These are phyloP conservation scores for Trichoderma gracile DNA, from an alignment of 2,329 filamentous ascomycete species.

Conservation along the genomic window DNA sequence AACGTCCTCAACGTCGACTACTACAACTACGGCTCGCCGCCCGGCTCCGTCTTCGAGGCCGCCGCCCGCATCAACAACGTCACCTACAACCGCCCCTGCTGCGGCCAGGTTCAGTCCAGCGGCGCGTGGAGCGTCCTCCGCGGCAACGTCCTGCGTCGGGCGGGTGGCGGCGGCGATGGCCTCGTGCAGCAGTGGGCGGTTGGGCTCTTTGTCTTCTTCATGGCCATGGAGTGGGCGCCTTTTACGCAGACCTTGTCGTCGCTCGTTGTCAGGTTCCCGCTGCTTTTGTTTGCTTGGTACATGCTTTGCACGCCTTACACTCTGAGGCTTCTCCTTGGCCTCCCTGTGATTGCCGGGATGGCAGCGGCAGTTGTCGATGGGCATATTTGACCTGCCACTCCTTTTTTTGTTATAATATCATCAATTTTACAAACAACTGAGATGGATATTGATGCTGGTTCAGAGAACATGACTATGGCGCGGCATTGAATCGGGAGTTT, in stretches of 20 bases:
- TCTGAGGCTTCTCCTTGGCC: too few species aligned
- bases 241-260: too few species aligned
- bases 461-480: neutral
- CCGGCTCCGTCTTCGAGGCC: constrained; percentile 75
- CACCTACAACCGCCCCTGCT: constrained; percentile 62
- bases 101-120: constrained; percentile 48
- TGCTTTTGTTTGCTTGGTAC: too few species aligned
- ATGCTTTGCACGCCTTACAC: too few species aligned
- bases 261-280: too few species aligned
- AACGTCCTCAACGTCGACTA: constrained; percentile 84
- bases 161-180: constrained; percentile 28
- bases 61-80: constrained; percentile 71
- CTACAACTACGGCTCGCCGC: constrained; percentile 68
- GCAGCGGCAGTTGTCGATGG: neutral
- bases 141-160: constrained; percentile 2
- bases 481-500: constrained; percentile 20
- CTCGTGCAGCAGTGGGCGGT: constrained; percentile 29
- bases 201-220: too few species aligned
- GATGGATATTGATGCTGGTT: neutral
- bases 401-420: neutral
- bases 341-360: too few species aligned
- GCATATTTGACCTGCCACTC: neutral
- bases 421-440: neutral
- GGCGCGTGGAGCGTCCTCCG: neutral
- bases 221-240: too few species aligned